Conservation (phyloP, 2,329 filamentous ascomycete genomes). For the Xylariomycetidae sp. region DNA sequence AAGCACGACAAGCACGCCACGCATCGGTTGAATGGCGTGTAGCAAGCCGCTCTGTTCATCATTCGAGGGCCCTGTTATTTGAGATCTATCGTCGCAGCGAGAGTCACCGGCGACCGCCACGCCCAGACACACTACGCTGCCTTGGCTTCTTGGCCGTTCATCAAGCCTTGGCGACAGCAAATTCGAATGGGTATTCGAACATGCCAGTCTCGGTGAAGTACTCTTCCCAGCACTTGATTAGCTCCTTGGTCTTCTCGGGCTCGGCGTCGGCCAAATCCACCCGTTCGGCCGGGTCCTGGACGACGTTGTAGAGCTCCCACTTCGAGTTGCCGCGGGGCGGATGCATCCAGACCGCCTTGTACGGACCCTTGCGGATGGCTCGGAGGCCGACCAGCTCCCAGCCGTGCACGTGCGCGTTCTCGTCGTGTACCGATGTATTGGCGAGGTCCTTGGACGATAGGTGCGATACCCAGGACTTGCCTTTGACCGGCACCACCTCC, state of each 20-base stretch:
- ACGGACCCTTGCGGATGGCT: slow-evolving; percentile 27
- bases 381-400: slow-evolving; percentile 30
- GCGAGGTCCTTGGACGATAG: slow-evolving; percentile 28
- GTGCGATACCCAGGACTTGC: not conserved
- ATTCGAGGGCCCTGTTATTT: no score
- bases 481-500: not conserved
- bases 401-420: slow-evolving; percentile 20
- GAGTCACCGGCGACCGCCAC: no score
- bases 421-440: slow-evolving; percentile 34
- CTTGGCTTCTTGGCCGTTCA: no score
- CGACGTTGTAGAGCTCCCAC: slow-evolving; percentile 23
- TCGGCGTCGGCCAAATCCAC: slow-evolving; percentile 15
- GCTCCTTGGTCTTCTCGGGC: slow-evolving; percentile 5
- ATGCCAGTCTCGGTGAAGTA: not conserved
- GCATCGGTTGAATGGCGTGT: no score
- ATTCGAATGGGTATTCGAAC: no score
- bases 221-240: not conserved
- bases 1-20: no score
- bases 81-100: no score
- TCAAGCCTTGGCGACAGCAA: no score
- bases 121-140: no score
- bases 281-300: slow-evolving; percentile 19
- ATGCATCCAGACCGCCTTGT: slow-evolving; percentile 24
- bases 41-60: no score
- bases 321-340: slow-evolving; percentile 16